Base-by-base conservation (phyloP, 345 rosid genomes). In the Geranium brycei region DNA sequence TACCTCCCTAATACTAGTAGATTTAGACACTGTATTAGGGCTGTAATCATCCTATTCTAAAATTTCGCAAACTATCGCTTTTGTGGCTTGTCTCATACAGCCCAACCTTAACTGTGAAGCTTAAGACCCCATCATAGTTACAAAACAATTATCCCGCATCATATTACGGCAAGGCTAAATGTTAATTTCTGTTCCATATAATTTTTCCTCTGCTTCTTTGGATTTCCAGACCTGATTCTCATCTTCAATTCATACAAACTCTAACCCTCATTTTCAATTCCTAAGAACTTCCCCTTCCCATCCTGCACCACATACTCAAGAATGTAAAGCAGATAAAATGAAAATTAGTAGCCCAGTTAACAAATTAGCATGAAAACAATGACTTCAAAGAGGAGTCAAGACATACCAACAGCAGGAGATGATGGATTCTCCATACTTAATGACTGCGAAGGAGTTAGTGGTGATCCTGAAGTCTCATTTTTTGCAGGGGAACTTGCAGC, bases 381-480 rank as follows among this genome's bases (percentile, higher is more conserved):
- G 30, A 23, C 18, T 35, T 23, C 51, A 67, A 64, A 57, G 63
- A 41, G 58, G 62, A 30, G 55, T 58, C 38, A 51, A 59, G 73
- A 72, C 78, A 69, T 80, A 87, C 96, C 92, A 67, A 67, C 70
- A 32, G 66, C 71, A 73, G 81, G 70, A 70, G 74, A 75, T 67
- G 81, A 70, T 53, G 71, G 69, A 64, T 73, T 79, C 66, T 85
- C 90, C 31, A 68, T 69, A 67, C 76, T 78, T 18, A 69, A 56
- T 12, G 83, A 62, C 70, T 73, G 70, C n/a, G 83, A 71, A 59
- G 83, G 82, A 61, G 87, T 78, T 74, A 83, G 72, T 61, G 60
- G 71, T 35, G 75, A 64, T 63, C 51, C 77, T 51, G 80, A 77
- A 64, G 76, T 68, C 64, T 82, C 91, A 6, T 56, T 65, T 62